Conservation (phyloP, 805 yeast genomes). For the Saitoella complicata region DNA sequence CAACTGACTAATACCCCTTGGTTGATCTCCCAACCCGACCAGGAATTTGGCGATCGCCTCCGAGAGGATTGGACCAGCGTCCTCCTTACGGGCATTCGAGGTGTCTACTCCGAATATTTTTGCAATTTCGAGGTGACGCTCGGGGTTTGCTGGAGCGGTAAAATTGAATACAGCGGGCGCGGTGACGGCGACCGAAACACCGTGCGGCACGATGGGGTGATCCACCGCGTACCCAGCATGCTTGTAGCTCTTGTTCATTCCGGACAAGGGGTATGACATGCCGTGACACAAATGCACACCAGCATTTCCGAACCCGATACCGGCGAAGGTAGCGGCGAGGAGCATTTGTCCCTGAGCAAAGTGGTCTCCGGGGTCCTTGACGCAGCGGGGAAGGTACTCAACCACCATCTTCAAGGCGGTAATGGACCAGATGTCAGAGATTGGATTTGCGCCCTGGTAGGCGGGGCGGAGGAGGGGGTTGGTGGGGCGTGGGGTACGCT, state of each 20-base stretch:
- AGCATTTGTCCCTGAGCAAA: slow-evolving; percentile 30
- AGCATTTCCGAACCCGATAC: slow-evolving; percentile 32
- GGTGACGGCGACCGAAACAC: slow-evolving; percentile 30
- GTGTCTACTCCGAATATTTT: slow-evolving; percentile 23
- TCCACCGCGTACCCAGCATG: slow-evolving; percentile 25
- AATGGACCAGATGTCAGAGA: slow-evolving; percentile 28
- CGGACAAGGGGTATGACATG: slow-evolving; percentile 25
- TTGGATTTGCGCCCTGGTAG: slow-evolving; percentile 31
- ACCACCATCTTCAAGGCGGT: slow-evolving; percentile 27
- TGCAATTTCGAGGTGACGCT: slow-evolving; percentile 24
- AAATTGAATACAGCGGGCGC: slow-evolving; percentile 29
- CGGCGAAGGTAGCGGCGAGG: slow-evolving; percentile 30
- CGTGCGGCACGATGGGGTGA: slow-evolving; percentile 29
- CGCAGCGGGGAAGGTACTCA: slow-evolving; percentile 26
- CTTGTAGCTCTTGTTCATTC: slow-evolving; percentile 23
- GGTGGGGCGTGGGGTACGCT: slow-evolving; percentile 24
- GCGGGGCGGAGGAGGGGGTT: slow-evolving; percentile 25
- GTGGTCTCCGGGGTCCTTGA: slow-evolving; percentile 25
- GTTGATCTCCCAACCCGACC: slow-evolving; percentile 23
- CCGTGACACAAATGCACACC: slow-evolving; percentile 30
- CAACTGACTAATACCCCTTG: slow-evolving; percentile 21
- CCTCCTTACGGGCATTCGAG: slow-evolving; percentile 20
- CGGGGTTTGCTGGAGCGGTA: slow-evolving; percentile 26
- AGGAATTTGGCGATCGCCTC: slow-evolving; percentile 23
- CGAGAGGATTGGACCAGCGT: slow-evolving; percentile 24